Base-by-base conservation (phyloP, 257 asterid species). In the Ajuga chamaepitys region DNA sequence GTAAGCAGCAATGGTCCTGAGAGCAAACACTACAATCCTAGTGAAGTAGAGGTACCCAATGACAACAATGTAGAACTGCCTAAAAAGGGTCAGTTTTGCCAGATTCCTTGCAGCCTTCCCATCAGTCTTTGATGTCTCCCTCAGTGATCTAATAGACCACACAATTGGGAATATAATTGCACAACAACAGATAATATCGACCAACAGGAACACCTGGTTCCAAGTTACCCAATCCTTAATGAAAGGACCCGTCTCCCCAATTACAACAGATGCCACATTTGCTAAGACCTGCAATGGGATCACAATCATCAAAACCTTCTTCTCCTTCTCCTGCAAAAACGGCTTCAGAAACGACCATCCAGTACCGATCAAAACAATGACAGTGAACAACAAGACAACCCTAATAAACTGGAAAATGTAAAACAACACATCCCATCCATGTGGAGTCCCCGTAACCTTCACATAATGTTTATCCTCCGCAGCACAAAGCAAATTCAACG, bases 91-190 rank as follows among this genome's bases (percentile, higher is more conserved):
- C 78, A 94, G 67, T 68, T 94, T 94, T 0, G 95, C 84, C 73
- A 94, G 83, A 64, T 90, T 90, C 77, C 95, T 88, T 0, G 99
- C 97, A 51, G 99, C 99, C 88, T 94, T 94, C 70, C 99, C 99
- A 41, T 94, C 97, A 0, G 96, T 94, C 82, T 94, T 94, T 0
- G 97, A 90, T 5, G 97, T 94, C 79, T 94, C 97, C 90, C 95
- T 88, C 85, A 94, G 62, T 0, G 97, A 88, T 80, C 96, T 76
- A 68, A 94, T 94, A 11, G 97, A 90, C 99, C 99, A 93, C 45
- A 93, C 96, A 41, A 88, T 87, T 4, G 99, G 99, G 78, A 94
- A 94, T 40, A 94, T 88, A 80, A 94, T 86, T 4, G 95, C 95
- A 28, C 95, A 94, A 7, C 99, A 94, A 34, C 99, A 94, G 18